Evolutionary conservation across 306 rosid genomes (phyloP).

Genomic region (Luffa acutangula): DNA sequence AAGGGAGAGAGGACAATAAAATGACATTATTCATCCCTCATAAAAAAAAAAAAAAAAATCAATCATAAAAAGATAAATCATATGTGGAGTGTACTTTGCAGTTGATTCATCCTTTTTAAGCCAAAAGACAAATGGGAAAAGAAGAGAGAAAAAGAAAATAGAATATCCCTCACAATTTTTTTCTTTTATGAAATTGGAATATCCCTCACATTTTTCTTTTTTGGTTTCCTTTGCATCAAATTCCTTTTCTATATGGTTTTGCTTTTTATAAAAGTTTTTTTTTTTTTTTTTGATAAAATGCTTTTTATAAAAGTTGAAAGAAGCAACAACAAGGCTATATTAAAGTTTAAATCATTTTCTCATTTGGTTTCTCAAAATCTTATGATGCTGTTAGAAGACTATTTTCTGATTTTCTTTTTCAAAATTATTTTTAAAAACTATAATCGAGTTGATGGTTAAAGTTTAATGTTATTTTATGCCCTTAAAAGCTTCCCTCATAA

Average conservation of each 20-base stretch:
- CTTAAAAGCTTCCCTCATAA: too few relatives aligned
- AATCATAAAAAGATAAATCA: too few relatives aligned
- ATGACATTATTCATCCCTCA: too few relatives aligned
- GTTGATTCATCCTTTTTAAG: neutral
- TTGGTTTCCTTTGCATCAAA: conserved; percentile 1
- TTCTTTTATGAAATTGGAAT: neutral
- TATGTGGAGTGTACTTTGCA: too few relatives aligned
- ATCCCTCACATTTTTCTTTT: neutral
- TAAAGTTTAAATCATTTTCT: too few relatives aligned
- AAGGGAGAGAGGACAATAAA: too few relatives aligned
- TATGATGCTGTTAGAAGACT: too few relatives aligned
- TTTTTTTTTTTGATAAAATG: too few relatives aligned
- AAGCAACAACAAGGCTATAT: neutral
- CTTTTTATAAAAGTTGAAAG: neutral
- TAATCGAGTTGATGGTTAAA: too few relatives aligned
- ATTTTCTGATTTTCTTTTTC: too few relatives aligned
- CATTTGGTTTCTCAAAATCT: neutral
- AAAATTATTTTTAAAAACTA: neutral
- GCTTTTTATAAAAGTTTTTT: neutral
- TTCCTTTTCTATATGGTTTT: neutral
- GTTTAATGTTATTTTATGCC: too few relatives aligned
- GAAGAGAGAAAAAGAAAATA: neutral
- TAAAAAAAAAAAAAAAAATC: too few relatives aligned
- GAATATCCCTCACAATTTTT: neutral
- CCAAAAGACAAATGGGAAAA: neutral